Evolutionary conservation across 257 asterid genomes (phyloP).

Genomic region (Buddleja alternifolia): DNA sequence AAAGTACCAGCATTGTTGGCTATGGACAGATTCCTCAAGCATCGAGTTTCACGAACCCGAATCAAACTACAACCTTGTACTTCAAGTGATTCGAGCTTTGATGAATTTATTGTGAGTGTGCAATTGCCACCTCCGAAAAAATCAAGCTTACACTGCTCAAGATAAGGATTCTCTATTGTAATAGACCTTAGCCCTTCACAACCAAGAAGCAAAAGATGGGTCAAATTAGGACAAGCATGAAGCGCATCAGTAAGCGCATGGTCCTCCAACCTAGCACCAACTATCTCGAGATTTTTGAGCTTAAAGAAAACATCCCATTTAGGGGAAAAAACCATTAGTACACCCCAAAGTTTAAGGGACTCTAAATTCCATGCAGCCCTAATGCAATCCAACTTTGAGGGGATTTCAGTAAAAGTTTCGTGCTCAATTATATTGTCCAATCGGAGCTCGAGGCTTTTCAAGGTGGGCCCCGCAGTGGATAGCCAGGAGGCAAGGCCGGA

Average conservation of each 20-base stretch:
- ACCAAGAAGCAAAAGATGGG: slow-evolving; percentile 75
- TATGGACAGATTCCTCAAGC: slow-evolving; percentile 66
- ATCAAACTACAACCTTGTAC: slow-evolving; percentile 92
- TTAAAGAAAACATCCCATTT: slow-evolving; percentile 76
- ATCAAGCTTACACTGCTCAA: slow-evolving; percentile 79
- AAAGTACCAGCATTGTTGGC: slow-evolving; percentile 76
- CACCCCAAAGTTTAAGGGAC: slow-evolving; percentile 93
- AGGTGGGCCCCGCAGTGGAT: slow-evolving; percentile 47
- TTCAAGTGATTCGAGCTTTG: slow-evolving; percentile 67
- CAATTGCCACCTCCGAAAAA: slow-evolving; percentile 79
- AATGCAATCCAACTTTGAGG: slow-evolving; percentile 79
- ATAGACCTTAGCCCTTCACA: slow-evolving; percentile 79
- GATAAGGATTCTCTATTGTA: slow-evolving; percentile 59
- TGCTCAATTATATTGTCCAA: slow-evolving; percentile 73
- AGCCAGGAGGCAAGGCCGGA: slow-evolving; percentile 78
- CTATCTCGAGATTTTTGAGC: slow-evolving; percentile 87
- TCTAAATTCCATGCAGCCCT: slow-evolving; percentile 74
- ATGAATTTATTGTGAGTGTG: slow-evolving; percentile 56
- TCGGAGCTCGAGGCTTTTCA: slow-evolving; percentile 83
- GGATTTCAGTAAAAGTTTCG: slow-evolving; percentile 38
- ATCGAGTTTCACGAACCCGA: slow-evolving; percentile 60
- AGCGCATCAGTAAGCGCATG: slow-evolving; percentile 60
- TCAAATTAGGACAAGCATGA: slow-evolving; percentile 75
- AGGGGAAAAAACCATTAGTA: slow-evolving; percentile 70
- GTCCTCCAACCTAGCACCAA: slow-evolving; percentile 88